Evolutionary conservation across 2,329 filamentous ascomycete genomes (phyloP).

Genomic region (Alternaria ventricosa): DNA sequence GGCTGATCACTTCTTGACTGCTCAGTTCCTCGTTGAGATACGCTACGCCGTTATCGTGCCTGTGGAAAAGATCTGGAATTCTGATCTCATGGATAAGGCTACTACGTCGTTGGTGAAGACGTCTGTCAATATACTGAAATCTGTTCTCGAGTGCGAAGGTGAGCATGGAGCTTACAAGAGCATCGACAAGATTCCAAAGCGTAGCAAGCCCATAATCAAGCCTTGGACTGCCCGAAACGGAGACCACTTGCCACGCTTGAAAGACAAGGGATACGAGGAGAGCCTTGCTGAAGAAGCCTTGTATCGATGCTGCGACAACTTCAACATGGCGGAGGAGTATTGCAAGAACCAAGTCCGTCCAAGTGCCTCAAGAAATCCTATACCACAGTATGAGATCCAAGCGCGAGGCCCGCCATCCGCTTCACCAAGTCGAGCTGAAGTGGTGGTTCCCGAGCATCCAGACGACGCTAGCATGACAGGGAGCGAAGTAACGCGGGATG

Average conservation of each 20-base stretch:
- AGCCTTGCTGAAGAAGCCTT: conserved; percentile 78
- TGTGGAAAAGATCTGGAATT: conserved; percentile 82
- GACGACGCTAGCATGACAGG: conserved; percentile 37
- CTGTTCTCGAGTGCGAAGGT: conserved; percentile 76
- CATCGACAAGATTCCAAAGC: conserved; percentile 63
- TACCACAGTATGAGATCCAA: conserved; percentile 60
- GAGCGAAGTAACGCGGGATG: conserved; percentile 34
- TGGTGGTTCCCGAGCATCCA: conserved; percentile 39
- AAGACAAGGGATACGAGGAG: conserved; percentile 58
- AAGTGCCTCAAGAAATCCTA: conserved; percentile 68
- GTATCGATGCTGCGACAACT: conserved; percentile 78
- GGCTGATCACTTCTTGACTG: conserved; percentile 67
- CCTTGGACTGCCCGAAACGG: conserved; percentile 59
- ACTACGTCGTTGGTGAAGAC: conserved; percentile 77
- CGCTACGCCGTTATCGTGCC: conserved; percentile 80
- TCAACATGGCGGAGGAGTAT: conserved; percentile 71
- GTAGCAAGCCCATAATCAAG: conserved; percentile 55
- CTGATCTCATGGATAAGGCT: conserved; percentile 80
- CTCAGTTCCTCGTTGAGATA: conserved; percentile 86
- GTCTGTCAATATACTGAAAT: conserved; percentile 82
- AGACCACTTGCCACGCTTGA: conserved; percentile 54
- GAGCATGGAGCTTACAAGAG: conserved; percentile 71
- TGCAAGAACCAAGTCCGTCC: conserved; percentile 69
- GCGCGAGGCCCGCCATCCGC: conserved; percentile 35
- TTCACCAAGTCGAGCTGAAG: conserved; percentile 43